phyloP scores from a whole-genome alignment of 768 basidiomycete species.

The Boletus pseudo-olivaceus region DNA sequence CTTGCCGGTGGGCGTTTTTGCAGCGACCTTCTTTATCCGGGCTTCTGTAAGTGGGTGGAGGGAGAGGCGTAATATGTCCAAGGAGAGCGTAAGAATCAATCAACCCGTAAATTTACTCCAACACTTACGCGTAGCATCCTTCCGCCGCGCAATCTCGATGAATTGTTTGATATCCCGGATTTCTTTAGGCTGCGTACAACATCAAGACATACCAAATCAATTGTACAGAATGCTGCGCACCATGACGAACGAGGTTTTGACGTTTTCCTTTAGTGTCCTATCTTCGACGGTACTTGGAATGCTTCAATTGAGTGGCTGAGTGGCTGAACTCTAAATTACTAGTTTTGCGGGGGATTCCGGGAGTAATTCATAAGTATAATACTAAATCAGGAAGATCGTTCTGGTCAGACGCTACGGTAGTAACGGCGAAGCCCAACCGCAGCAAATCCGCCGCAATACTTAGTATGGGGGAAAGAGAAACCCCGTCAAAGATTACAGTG shows the following conservation, averaged over 20 bases:
- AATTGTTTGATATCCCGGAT: conserved; percentile 98
- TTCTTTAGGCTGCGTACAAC: conserved; percentile 78
- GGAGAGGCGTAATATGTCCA: background rate
- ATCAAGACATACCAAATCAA: background rate
- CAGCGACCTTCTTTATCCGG: conserved; percentile 92
- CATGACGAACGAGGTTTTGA: conserved; percentile 23
- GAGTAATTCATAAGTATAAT: background rate
- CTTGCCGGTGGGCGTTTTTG: conserved; percentile 66
- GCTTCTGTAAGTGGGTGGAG: conserved; percentile 58
- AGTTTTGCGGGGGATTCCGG: conserved; percentile 29
- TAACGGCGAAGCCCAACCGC: too few species aligned
- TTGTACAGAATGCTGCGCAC: conserved; percentile 12
- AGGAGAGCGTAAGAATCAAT: background rate
- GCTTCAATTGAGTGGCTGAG: background rate
- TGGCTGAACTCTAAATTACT: conserved; percentile 34
- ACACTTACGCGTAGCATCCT: conserved; percentile 91
- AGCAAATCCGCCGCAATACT: too few species aligned
- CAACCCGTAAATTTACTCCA: too few species aligned
- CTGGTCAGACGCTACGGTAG: too few species aligned
- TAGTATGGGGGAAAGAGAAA: too few species aligned
- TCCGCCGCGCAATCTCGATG: conserved; percentile 94
- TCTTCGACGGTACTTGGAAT: background rate
- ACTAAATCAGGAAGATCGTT: background rate
- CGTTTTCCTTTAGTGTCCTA: background rate
- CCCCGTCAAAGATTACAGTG: too few species aligned